Conservation (phyloP, 1,284 basidiomycete genomes). For the Apiotrichum brassicae region DNA sequence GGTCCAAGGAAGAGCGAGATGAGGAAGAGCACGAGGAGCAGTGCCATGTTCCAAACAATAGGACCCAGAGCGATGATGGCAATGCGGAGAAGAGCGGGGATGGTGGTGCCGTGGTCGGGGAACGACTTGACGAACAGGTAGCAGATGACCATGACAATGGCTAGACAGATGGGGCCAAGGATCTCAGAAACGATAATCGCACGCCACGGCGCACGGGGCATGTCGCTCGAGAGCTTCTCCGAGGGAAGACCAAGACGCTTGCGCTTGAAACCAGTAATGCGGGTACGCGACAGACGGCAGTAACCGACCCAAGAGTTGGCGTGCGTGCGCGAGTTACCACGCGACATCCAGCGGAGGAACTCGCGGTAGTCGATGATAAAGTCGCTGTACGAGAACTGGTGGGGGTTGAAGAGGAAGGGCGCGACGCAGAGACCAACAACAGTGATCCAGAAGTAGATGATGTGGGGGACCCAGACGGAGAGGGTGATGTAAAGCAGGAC, state of each 20-base stretch:
- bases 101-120: constrained; percentile 53
- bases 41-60: constrained; percentile 88
- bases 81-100: constrained; percentile 79
- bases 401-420: constrained; percentile 94
- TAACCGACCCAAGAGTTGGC: constrained; percentile 97
- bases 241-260: constrained; percentile 90
- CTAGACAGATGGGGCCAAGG: constrained; percentile 74
- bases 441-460: constrained; percentile 95
- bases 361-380: constrained; percentile 96
- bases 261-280: constrained; percentile 97
- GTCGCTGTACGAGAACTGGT: constrained; percentile 90
- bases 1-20: constrained; percentile 88
- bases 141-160: constrained; percentile 73
- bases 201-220: constrained; percentile 82
- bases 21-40: constrained; percentile 80
- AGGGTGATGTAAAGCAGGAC: constrained; percentile 87
- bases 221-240: constrained; percentile 86
- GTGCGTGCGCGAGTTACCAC: constrained; percentile 92
- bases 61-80: constrained; percentile 90
- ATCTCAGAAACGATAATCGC: constrained; percentile 83
- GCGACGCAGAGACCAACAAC: constrained; percentile 80
- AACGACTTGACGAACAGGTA: constrained; percentile 69
- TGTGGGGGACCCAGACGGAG: constrained; percentile 77
- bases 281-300: constrained; percentile 85
- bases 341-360: constrained; percentile 94